phyloP scores from a whole-genome alignment of 129 eudicot species.

The Ambrosia trifida region DNA sequence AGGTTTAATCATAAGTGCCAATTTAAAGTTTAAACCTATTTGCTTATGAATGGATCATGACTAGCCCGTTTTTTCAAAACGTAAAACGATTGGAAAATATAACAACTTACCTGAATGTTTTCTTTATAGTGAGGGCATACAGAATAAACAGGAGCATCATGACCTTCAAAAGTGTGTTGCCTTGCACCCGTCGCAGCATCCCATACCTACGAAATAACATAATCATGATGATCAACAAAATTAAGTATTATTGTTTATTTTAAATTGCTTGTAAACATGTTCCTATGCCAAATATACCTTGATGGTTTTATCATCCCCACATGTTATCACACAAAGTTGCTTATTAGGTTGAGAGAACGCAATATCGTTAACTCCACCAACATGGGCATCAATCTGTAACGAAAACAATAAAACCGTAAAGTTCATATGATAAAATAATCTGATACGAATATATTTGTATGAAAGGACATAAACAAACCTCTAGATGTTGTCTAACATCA shows the following conservation, averaged over 20 bases:
- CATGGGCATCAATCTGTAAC: constrained; percentile 84
- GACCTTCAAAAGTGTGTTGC: constrained; percentile 83
- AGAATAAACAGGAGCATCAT: constrained; percentile 85
- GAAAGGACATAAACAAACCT: constrained; percentile 42
- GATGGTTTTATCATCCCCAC: constrained; percentile 93
- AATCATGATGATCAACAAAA: constrained; percentile 5
- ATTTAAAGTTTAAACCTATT: neutral
- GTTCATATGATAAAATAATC: neutral
- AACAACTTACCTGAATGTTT: constrained; percentile 71
- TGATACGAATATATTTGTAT: neutral
- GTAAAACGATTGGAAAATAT: neutral
- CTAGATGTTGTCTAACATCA: constrained; percentile 79
- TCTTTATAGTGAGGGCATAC: constrained; percentile 94
- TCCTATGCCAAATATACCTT: constrained; percentile 49
- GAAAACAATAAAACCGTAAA: constrained; percentile 12
- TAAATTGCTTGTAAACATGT: neutral
- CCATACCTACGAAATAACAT: constrained; percentile 61
- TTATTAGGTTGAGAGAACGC: constrained; percentile 94
- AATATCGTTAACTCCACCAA: constrained; percentile 94
- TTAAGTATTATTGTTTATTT: neutral
- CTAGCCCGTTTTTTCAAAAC: neutral
- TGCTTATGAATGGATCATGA: neutral
- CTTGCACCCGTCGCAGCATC: constrained; percentile 71
- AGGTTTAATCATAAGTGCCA: neutral
- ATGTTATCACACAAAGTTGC: constrained; percentile 90